Percentiles rank a stretch among this genome's conserved stretches.
phyloP scores from a whole-genome alignment of 164 flowering plant genomes.

The Piper betle region DNA sequence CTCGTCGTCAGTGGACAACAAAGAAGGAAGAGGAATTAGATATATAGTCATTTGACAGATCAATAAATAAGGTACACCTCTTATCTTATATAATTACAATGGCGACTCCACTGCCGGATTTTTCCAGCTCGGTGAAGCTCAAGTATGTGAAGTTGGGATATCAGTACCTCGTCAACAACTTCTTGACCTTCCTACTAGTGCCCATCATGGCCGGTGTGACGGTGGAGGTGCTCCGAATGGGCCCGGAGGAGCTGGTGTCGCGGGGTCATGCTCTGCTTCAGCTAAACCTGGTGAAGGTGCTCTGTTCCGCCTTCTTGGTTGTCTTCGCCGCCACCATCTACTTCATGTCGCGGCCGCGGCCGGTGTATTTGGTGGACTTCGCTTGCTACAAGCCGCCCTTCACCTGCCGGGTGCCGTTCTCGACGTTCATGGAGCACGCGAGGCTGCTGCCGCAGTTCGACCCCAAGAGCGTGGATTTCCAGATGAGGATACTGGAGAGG shows the following conservation, averaged over 20 bases:
- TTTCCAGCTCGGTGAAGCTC: slow-evolving; percentile 15
- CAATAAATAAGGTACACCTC: too few relatives aligned
- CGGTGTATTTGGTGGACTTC: slow-evolving; percentile 53
- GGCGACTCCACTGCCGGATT: slow-evolving; percentile 5
- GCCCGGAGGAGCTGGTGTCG: slow-evolving; percentile 3
- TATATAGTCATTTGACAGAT: too few relatives aligned
- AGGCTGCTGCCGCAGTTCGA: slow-evolving; percentile 20
- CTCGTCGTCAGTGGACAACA: too few relatives aligned
- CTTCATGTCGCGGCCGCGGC: slow-evolving; percentile 46
- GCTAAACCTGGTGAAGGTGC: not conserved
- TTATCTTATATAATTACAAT: not conserved
- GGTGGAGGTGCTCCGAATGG: slow-evolving; percentile 4
- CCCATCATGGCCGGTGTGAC: slow-evolving; percentile 8
- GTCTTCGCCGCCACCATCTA: slow-evolving; percentile 46
- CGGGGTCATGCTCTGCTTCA: too few relatives aligned
- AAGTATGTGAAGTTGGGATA: slow-evolving; percentile 13
- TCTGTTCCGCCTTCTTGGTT: slow-evolving; percentile 6
- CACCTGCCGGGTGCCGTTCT: slow-evolving; percentile 13
- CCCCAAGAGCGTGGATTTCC: slow-evolving; percentile 22
- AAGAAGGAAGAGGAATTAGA: too few relatives aligned
- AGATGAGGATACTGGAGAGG: slow-evolving; percentile 23
- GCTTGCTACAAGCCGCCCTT: slow-evolving; percentile 43
- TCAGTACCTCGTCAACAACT: slow-evolving; percentile 11
- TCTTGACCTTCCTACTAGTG: slow-evolving; percentile 7
- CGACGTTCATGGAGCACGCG: slow-evolving; percentile 22